Base-by-base conservation (phyloP, 805 yeast genomes). In the Saccharomyces mikatae region DNA sequence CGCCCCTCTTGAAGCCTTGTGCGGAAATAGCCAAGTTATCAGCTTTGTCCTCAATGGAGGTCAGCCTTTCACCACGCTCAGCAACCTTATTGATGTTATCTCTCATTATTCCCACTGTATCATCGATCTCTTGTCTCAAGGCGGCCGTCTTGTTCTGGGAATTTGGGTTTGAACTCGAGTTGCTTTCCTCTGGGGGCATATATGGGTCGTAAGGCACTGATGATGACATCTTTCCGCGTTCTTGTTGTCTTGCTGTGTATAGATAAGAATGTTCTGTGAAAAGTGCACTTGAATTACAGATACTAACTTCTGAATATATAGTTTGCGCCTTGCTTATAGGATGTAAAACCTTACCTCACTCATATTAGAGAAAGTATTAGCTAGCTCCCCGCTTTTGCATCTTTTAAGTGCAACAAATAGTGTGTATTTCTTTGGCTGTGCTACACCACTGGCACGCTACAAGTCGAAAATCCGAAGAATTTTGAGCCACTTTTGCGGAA, bases 41-140 rank as follows among this genome's bases (percentile, higher is more conserved):
- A 9, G 98, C 94, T 69, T 90, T 88, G 69, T 88, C 94, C 67
- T 91, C 96, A 62, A 92, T 84, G 48, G 90, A 84, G 62, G 92
- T 96, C 60, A 92, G 78, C 62, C 96, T 84, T 68, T 94, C 97
- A 59, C 98, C 98, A 71, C 80, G 79, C 71, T 90, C 96, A 44
- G 96, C 95, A 48, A 91, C 97, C 68, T 89, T 89, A 76, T 89
- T 89, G 75, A 92, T 89, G 76, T 94, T 92, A 66, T 92, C 96
- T 73, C 97, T 81, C 99, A 92, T 94, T 69, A 91, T 87, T 17
- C 96, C 97, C 47, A 94, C 97, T 14, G 99, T 91, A 68, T 89
- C 97, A 72, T 89, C 94, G 69, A 89, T 88, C 78, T 89, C 94
- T 80, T 91, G 89, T 71, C 87, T 91, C 68, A 87, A 81, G 58